phyloP scores from a whole-genome alignment of 2,329 filamentous ascomycete species.

The Colletotrichum musae region DNA sequence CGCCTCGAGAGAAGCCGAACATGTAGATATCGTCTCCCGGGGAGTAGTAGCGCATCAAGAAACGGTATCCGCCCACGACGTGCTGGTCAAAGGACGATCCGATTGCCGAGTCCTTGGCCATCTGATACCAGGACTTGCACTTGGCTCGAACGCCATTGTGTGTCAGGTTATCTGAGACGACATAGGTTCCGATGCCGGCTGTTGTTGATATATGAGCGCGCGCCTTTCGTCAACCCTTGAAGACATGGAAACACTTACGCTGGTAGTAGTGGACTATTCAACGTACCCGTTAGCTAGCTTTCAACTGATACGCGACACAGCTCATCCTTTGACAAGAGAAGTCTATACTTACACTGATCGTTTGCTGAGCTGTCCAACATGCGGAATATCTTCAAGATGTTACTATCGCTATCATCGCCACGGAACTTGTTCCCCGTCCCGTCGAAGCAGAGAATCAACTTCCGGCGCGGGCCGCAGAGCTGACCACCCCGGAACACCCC shows the following conservation, averaged over 20 bases:
- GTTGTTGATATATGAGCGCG: background rate
- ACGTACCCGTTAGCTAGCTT: constrained; percentile 6
- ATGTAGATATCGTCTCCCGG: constrained; percentile 77
- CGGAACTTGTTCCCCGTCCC: constrained; percentile 76
- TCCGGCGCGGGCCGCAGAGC: constrained; percentile 46
- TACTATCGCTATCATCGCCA: constrained; percentile 74
- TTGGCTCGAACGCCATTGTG: constrained; percentile 70
- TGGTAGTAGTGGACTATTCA: constrained; percentile 72
- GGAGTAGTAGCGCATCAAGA: constrained; percentile 81
- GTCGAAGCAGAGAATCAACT: constrained; percentile 74
- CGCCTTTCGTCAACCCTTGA: background rate
- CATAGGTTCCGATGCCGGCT: constrained; percentile 82
- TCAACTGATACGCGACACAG: background rate
- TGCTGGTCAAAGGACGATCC: constrained; percentile 87
- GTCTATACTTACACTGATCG: constrained; percentile 66
- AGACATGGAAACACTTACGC: constrained; percentile 56
- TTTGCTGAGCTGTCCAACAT: constrained; percentile 76
- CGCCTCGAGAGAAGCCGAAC: constrained; percentile 81
- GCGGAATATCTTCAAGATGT: constrained; percentile 79
- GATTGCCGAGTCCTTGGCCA: constrained; percentile 84
- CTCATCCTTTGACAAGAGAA: background rate
- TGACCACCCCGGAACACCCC: constrained; percentile 11
- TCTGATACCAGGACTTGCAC: constrained; percentile 76
- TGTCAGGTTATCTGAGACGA: constrained; percentile 71
- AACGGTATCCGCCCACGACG: constrained; percentile 86